These are phyloP conservation scores for Glycine soja DNA, from an alignment of 306 rosid species.

Conservation along the genomic window DNA sequence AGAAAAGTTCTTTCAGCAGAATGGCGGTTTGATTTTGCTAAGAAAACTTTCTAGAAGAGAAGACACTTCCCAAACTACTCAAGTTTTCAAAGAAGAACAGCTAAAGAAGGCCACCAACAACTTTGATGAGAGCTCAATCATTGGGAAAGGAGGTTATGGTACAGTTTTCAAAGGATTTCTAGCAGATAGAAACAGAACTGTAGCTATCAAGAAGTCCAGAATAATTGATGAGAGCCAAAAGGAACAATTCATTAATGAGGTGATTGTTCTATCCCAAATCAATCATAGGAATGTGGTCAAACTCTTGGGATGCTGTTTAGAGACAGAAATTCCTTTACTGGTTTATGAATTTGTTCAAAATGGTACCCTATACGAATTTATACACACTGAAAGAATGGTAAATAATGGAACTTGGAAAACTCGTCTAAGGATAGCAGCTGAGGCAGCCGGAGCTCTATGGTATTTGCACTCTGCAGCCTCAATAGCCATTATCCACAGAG, in stretches of 20 bases:
- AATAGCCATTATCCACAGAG: slow-evolving; percentile 59
- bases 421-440: slow-evolving; percentile 48
- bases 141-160: slow-evolving; percentile 57
- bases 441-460: slow-evolving; percentile 48
- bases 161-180: slow-evolving; percentile 51
- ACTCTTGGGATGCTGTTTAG: slow-evolving; percentile 63
- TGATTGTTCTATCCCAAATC: slow-evolving; percentile 56
- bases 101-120: slow-evolving; percentile 57
- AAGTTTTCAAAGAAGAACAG: slow-evolving; percentile 42
- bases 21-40: slow-evolving; percentile 53
- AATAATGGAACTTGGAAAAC: slow-evolving; percentile 43
- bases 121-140: slow-evolving; percentile 38
- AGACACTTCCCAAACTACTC: not conserved
- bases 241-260: slow-evolving; percentile 58
- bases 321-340: slow-evolving; percentile 54
- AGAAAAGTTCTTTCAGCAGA: slow-evolving; percentile 44
- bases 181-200: not conserved
- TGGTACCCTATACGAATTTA: slow-evolving; percentile 48
- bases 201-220: slow-evolving; percentile 60
- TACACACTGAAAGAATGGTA: slow-evolving; percentile 25
- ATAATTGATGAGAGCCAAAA: slow-evolving; percentile 46
- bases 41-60: slow-evolving; percentile 26
- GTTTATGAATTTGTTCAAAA: slow-evolving; percentile 59
- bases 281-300: slow-evolving; percentile 58
- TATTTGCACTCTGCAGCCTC: slow-evolving; percentile 56